Base-by-base conservation (phyloP, 2,329 filamentous ascomycete species). In the Ophiosphaerella narmari region DNA sequence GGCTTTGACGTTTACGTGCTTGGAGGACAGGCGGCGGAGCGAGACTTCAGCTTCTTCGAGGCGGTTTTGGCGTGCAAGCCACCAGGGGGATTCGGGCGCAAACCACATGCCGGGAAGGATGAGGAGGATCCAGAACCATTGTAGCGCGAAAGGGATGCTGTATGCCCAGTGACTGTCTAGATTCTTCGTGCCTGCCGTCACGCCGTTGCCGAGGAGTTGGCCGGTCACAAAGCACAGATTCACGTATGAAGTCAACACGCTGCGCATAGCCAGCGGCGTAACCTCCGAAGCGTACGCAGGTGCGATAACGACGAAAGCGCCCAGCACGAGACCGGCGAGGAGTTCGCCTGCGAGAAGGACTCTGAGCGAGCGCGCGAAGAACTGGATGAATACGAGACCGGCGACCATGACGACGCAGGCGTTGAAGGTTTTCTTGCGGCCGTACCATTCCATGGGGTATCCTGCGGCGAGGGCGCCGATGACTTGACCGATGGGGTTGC, bases 41-140 rank as follows among this genome's bases (percentile, higher is more conserved):
- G 35, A 14, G 14, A 12, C n/a, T 12, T 87, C 87, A 21, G 87
- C 87, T 14, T 87, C 82, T 7, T 84, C 80, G 36, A 81, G 72
- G 31, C 78, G 79, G 26, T 82, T 83, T 55, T 78, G 80, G 35
- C 86, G 83, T 35, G 89, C 84, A 16, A 88, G 79, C 85, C 86
- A 88, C 85, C 85, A 88, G 0, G 85, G 85, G 13, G 80, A 84
- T 67, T 87, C 85, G 13, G 86, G 86, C 1, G 86, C 86, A 54
- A 87, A 84, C 58, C 73, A 82, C 62, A 89, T 84, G 46, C 83
- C 85, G 38, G 87, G 70, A 38, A 84, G 77, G 13, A 89, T 78
- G 8, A 86, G 82, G 6, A 86, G 62, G 0, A 86, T 84, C 86
- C 86, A 89, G 74, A 89, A 85, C 86, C 87, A 90, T 73, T 90